Evolutionary conservation across 2,329 filamentous ascomycete genomes (phyloP).

Genomic region (Clonostachys sp.): DNA sequence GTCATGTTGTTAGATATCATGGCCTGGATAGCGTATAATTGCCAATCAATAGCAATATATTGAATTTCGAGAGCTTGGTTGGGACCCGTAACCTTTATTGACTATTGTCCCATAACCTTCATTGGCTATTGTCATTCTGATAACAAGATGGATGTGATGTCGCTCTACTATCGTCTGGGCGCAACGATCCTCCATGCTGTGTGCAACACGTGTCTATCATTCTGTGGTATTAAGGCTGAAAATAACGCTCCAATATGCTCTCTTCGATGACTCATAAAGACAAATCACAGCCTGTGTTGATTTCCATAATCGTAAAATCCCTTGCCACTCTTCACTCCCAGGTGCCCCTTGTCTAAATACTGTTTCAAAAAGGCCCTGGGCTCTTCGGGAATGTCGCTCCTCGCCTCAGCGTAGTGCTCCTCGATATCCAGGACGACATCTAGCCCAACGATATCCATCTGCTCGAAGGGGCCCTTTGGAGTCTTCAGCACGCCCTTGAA

Average conservation of each 20-base stretch:
- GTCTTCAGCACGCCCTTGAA: slow-evolving; percentile 21
- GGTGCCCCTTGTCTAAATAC: slow-evolving; percentile 12
- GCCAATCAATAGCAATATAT: too few relatives aligned
- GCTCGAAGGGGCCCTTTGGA: slow-evolving; percentile 19
- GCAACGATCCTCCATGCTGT: too few relatives aligned
- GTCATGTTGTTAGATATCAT: too few relatives aligned
- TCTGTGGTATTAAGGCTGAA: too few relatives aligned
- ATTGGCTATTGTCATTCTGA: too few relatives aligned
- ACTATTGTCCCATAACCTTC: too few relatives aligned
- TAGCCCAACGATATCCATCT: slow-evolving; percentile 21
- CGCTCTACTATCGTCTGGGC: too few relatives aligned
- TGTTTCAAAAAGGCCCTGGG: slow-evolving; percentile 15
- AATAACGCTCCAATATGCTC: not conserved
- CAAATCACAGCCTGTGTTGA: not conserved
- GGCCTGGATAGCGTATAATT: too few relatives aligned
- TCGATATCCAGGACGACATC: slow-evolving; percentile 23
- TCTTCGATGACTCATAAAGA: not conserved
- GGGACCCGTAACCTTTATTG: too few relatives aligned
- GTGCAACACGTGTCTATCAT: too few relatives aligned
- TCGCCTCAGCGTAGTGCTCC: slow-evolving; percentile 18
- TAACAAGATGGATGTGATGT: too few relatives aligned
- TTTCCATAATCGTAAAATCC: slow-evolving; percentile 17
- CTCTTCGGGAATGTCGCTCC: slow-evolving; percentile 12
- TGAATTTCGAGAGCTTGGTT: too few relatives aligned
- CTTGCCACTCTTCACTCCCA: slow-evolving; percentile 19